These are phyloP conservation scores for Ostreobium quekettii DNA, from an alignment of 139 green algal species.

Conservation along the genomic window DNA sequence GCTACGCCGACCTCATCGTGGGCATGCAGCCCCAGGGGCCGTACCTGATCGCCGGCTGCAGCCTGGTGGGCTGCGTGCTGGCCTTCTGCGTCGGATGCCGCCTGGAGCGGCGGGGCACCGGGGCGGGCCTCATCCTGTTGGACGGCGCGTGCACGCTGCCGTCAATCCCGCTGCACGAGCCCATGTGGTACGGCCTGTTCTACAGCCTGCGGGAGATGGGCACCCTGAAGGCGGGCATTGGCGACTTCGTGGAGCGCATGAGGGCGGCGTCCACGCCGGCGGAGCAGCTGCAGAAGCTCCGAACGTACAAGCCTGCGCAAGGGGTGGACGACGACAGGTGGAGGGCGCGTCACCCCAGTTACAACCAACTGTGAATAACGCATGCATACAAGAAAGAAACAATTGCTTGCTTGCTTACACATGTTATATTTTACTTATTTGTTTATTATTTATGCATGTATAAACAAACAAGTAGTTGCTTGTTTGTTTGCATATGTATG, in stretches of 20 bases:
- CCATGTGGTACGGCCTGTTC: constrained; percentile 43
- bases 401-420: too few species aligned
- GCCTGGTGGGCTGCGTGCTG: constrained; percentile 35
- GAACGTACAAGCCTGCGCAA: constrained; percentile 21
- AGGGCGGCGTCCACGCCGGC: constrained; percentile 19
- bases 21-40: constrained; percentile 44
- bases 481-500: too few species aligned
- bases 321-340: constrained; percentile 25
- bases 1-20: constrained; percentile 27
- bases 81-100: constrained; percentile 34
- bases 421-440: too few species aligned
- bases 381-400: too few species aligned
- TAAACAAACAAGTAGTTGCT: too few species aligned
- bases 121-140: constrained; percentile 47
- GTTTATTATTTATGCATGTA: too few species aligned
- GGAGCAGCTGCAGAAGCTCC: constrained; percentile 33
- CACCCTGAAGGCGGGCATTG: constrained; percentile 28
- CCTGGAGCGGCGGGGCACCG: constrained; percentile 33
- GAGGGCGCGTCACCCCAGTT: too few species aligned
- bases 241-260: constrained; percentile 42
- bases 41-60: constrained; percentile 44
- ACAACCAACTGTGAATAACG: too few species aligned
- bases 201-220: constrained; percentile 40
- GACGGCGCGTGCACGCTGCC: constrained; percentile 42
- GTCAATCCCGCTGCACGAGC: constrained; percentile 28